Evolutionary conservation across 257 asterid species (phyloP), one percentile per base, ranked within the genome.

Genomic region (Nicotiana sylvestris): DNA sequence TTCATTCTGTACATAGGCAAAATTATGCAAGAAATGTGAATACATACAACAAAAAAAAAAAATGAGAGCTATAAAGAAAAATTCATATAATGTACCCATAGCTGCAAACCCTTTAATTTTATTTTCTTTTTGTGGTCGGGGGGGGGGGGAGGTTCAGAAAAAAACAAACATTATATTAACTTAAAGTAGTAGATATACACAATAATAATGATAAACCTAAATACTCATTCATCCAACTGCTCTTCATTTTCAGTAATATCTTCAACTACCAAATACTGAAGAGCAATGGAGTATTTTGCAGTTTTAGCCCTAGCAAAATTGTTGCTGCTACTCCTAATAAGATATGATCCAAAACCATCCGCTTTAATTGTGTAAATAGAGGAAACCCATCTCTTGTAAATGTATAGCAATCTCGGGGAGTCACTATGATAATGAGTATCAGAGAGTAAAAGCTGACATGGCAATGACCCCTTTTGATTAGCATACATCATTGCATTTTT

Each of bases 381-480:
- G 77, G 97, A 90, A 49, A 86, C 88, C 99, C 99, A 96, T 92
- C 94, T 92, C 93, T 90, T 94, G 86, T 91, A 94, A 65, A 96
- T 90, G 84, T 90, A 96, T 81, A 96, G 90, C 92, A 91, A 87
- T 83, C 93, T 94, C 11, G 96, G 90, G 83, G 92, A 81, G 62
- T 93, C 99, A 16, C 98, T 94, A 82, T 87, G 89, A 43, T 43
- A 43, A 86, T 93, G 97, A 7, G 97, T 90, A 85, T 96, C 98
- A 0, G 98, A 94, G 56, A 95, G 85, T 61, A 95, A 67, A 85
- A 95, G 90, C 82, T 85, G 87, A 81, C 97, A 93, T 15, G 64
- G 83, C 80, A 91, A 93, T 15, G 64, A 83, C 80, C 91, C 88
- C 35, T 83, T 86, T 78, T 85, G 85, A 79, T 88, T 91, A 57